Evolutionary conservation across 441 rosid species (phyloP), one percentile per base, ranked within the genome.

Genomic region (Populus hybrid): DNA sequence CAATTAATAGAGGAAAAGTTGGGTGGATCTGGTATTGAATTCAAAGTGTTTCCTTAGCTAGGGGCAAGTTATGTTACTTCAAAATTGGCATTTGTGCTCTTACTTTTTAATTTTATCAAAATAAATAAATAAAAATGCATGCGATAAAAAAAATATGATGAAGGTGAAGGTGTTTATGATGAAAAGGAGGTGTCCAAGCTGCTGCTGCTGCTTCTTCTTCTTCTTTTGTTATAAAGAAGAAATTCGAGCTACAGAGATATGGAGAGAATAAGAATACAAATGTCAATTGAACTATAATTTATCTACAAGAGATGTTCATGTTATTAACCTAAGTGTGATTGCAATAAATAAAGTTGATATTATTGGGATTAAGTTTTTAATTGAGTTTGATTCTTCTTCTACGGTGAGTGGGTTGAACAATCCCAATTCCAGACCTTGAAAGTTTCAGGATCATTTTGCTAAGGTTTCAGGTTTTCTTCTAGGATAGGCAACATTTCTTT

Each of bases 21-120:
- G 2, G 86, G 88, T 63, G 90, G 83, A 11, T 85, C 90, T 69
- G 94, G 93, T 77, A 83, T 94, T 56, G 56, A 80, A 33, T 93
- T 91, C 87, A 84, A 83, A 80, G 68, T 80, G 38, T 6, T 16
- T 59, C 24, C 75, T 20, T 74, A 76, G 74, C 61, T 18, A 53
- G 61, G 61, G n/a, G 7, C 61, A 53, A 31, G 68, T 64, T 64
- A 14, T 10, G 68, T 64, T 21, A 28, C 18, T 9, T 64, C 16
- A 9, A 28, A 64, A 9, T 64, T 3, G 68, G 31, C 12, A 64
- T 21, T 2, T 23, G 18, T 64, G 26, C 24, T 64, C 31, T 64
- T 64, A 64, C 16, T 64, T 64, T 64, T 64, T 24, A 24, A 21
- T 64, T 64, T 9, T n/a, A 16, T 50, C 8, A 18, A 50, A 50